phyloP scores from a whole-genome alignment of 768 basidiomycete genomes.

The Suillus luteus region DNA sequence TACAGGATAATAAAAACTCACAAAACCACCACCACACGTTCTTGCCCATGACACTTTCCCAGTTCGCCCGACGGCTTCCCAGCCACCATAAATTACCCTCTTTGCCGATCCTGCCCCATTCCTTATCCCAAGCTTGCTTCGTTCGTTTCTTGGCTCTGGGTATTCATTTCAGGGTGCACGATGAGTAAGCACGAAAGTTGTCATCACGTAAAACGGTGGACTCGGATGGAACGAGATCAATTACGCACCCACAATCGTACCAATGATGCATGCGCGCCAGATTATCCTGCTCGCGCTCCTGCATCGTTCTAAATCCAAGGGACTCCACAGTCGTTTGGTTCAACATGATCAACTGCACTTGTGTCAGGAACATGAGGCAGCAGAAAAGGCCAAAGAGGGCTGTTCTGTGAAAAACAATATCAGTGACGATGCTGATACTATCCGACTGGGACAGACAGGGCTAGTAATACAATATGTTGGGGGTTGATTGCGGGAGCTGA shows the following conservation, averaged over 20 bases:
- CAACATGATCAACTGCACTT: constrained; percentile 57
- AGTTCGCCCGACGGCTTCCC: constrained; percentile 61
- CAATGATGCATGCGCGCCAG: constrained; percentile 54
- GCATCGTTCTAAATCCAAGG: constrained; percentile 56
- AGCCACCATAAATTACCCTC: constrained; percentile 91
- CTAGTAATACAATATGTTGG: constrained; percentile 73
- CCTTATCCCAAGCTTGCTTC: constrained; percentile 62
- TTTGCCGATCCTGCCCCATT: constrained; percentile 75
- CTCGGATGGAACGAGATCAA: too few species aligned
- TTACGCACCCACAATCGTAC: constrained; percentile 56
- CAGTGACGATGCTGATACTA: constrained; percentile 13
- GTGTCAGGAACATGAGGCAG: constrained; percentile 51
- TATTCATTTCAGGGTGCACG: constrained; percentile 7
- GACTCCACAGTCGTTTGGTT: constrained; percentile 84
- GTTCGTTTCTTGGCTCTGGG: constrained; percentile 53
- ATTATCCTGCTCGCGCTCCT: constrained; percentile 58
- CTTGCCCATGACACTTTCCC: constrained; percentile 83
- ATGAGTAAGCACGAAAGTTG: background rate
- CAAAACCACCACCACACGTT: constrained; percentile 73
- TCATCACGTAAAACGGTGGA: background rate
- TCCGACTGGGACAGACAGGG: constrained; percentile 53
- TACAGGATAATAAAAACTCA: constrained; percentile 43
- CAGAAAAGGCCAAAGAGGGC: constrained; percentile 78
- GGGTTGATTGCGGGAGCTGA: constrained; percentile 48
- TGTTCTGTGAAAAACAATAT: constrained; percentile 42